These are phyloP conservation scores for Castanopsis chinensis DNA, from an alignment of 306 rosid species.

Conservation along the genomic window DNA sequence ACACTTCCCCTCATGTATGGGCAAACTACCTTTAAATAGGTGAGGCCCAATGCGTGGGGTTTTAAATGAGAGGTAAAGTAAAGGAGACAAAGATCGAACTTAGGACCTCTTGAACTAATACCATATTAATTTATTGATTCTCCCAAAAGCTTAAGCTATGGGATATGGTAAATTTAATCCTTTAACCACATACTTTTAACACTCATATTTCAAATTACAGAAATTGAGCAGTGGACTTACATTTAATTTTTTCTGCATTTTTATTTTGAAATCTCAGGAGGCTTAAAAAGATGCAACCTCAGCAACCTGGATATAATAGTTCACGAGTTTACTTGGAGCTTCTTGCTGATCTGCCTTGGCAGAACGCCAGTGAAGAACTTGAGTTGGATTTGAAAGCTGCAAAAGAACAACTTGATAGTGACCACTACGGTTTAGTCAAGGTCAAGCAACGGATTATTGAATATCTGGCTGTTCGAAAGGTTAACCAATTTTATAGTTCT, in stretches of 20 bases:
- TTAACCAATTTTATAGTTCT: constrained; percentile 24
- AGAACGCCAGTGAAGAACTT: constrained; percentile 72
- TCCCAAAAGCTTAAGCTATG: no score
- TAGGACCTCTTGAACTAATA: no score
- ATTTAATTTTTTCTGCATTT: constrained; percentile 12
- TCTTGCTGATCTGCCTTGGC: constrained; percentile 97
- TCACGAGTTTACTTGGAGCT: constrained; percentile 93
- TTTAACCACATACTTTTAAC: no score
- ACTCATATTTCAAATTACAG: not conserved
- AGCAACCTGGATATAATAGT: constrained; percentile 95
- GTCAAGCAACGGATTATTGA: constrained; percentile 95
- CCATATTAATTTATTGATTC: no score
- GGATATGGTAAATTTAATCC: no score
- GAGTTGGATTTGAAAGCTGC: constrained; percentile 87
- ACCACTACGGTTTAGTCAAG: constrained; percentile 89
- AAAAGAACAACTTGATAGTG: constrained; percentile 82
- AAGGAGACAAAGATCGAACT: no score
- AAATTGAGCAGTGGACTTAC: constrained; percentile 13
- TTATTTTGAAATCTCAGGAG: constrained; percentile 55
- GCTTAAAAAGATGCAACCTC: constrained; percentile 98
- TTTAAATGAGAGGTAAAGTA: no score
- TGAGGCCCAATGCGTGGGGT: no score
- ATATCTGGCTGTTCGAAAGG: constrained; percentile 98
- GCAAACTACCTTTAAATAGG: no score
- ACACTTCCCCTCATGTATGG: no score